Conservation (phyloP, 2,329 filamentous ascomycete species). For the Neopestalotiopsis rosae region DNA sequence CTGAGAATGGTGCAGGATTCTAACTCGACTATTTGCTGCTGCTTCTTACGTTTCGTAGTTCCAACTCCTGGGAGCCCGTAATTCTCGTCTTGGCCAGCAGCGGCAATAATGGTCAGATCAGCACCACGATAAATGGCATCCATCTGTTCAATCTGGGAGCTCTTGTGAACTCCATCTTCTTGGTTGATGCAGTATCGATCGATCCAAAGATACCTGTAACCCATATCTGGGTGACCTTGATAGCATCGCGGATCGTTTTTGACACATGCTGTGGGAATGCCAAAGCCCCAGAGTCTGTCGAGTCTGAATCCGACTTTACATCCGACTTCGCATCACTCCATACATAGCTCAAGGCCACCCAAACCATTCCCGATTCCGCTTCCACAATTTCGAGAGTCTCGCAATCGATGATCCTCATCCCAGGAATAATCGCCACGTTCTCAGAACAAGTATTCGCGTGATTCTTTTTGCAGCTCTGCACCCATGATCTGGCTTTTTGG, state of each 20-base stretch:
- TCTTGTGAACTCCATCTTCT: background rate
- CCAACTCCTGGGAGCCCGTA: background rate
- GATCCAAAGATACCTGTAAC: background rate
- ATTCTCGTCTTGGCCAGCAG: background rate
- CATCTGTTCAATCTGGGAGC: background rate
- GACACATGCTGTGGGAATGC: background rate
- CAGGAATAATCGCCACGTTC: background rate
- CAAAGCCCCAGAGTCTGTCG: background rate
- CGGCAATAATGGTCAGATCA: background rate
- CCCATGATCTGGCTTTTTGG: background rate
- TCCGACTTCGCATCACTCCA: background rate
- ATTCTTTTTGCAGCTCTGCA: background rate
- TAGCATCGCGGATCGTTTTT: background rate
- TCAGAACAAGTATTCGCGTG: background rate
- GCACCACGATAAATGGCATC: background rate
- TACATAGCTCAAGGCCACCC: background rate
- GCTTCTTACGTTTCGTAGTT: background rate
- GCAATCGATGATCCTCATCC: background rate
- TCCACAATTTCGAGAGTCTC: background rate
- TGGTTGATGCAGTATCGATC: background rate
- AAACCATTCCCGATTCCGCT: background rate
- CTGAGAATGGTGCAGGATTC: background rate
- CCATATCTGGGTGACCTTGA: background rate
- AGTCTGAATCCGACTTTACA: too few relatives aligned
- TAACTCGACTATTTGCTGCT: background rate